A percentile compares a stretch with the other conserved stretches of the same genome.
These are phyloP conservation scores for Tetracladium setigerum DNA, from an alignment of 495 filamentous ascomycete genomes.

Conservation along the genomic window DNA sequence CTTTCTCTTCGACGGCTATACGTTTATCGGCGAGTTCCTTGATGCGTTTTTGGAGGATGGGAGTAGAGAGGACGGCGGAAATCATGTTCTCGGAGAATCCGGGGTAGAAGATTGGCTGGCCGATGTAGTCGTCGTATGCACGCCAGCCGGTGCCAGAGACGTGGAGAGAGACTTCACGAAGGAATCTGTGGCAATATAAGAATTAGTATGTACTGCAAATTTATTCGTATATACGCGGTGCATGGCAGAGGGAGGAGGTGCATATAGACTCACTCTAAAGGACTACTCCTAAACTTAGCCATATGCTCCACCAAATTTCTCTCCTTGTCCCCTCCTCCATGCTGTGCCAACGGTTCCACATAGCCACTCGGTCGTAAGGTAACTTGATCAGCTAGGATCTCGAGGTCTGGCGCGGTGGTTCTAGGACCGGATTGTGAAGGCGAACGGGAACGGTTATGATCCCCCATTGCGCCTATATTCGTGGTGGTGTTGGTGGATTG, in stretches of 20 bases:
- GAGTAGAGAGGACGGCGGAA: constrained; percentile 59
- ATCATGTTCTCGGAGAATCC: constrained; percentile 92
- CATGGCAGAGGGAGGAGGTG: no score
- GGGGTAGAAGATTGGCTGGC: constrained; percentile 86
- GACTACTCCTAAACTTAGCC: constrained; percentile 62
- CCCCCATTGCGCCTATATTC: constrained; percentile 17
- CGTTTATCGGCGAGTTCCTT: constrained; percentile 66
- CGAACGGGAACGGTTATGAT: constrained; percentile 18
- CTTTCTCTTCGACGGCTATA: constrained; percentile 63
- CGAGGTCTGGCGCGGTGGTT: constrained; percentile 63
- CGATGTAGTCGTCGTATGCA: constrained; percentile 81
- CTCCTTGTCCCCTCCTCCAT: constrained; percentile 45
- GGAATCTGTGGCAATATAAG: constrained; percentile 48
- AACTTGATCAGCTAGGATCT: constrained; percentile 71
- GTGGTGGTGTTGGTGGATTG: constrained; percentile 27
- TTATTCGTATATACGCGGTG: no score
- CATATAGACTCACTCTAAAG: constrained; percentile 36
- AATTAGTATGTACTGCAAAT: no score
- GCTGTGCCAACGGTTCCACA: constrained; percentile 36
- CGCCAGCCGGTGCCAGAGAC: constrained; percentile 90
- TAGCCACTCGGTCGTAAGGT: constrained; percentile 76
- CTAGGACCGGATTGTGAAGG: no score
- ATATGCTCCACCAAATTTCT: constrained; percentile 72
- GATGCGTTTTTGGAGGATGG: constrained; percentile 66
- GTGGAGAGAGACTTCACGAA: constrained; percentile 85